Base-by-base conservation (phyloP, 768 basidiomycete genomes). In the Trametes sanguinea region DNA sequence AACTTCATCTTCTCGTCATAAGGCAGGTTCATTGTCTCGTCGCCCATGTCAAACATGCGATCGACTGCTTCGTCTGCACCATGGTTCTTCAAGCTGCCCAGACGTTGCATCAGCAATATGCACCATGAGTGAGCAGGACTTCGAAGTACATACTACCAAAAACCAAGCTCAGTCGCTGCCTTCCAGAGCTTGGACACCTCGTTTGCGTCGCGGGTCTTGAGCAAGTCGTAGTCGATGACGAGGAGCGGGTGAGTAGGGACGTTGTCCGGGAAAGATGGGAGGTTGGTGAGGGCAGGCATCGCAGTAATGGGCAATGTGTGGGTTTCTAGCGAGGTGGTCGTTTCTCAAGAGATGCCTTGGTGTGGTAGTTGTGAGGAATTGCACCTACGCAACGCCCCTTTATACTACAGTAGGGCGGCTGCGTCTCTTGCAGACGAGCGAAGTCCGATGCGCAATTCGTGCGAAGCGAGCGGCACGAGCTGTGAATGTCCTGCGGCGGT, bases 81-180 rank as follows among this genome's bases (percentile, higher is more conserved):
- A 54, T 81, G 79, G 61, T 81, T 80, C 67, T 79, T 78, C 27
- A 82, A 69, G 56, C 80, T 80, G 40, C 0, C 5, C 32, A 6
- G n/a, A 27, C 3, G 46, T 44, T 3, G 2, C 10, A 4, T 16
- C 29, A 16, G 48, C 47, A 17, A 51, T 4, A 8, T 7, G 44
- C 14, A 39, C 14, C 14, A 43, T 29, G 11, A 30, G 30, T 6
- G 13, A 13, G 10, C 48, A 10, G 13, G 22, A 27, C 45, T 4
- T 3, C 2, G 42, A 3, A n/a, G 6, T 30, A 79, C 81, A 66
- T 67, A 81, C 79, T 82, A 84, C 78, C 82, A 84, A 70, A 84
- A 84, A 1, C 83, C 82, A 11, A 83, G 72, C 29, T 74, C 71
- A 0, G 79, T 81, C 14, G 79, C 78, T 0, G 82, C 82, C 22